Evolutionary conservation across 202 grass and related monocot genomes (phyloP).

Genomic region (Miscanthus sacchariflorus): DNA sequence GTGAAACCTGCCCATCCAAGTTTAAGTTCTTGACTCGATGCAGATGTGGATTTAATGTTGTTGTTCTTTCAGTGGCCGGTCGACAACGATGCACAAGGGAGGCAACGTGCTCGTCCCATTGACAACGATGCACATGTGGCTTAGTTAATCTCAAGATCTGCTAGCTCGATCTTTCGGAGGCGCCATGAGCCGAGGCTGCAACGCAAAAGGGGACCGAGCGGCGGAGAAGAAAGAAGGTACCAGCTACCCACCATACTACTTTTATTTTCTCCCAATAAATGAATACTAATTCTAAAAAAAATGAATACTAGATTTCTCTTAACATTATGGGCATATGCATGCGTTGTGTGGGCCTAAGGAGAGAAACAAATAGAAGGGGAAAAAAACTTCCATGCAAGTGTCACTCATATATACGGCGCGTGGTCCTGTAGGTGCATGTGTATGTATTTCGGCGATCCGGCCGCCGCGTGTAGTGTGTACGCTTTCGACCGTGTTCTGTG

Average conservation of each 20-base stretch:
- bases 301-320: background rate
- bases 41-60: too few species aligned
- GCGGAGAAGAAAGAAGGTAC: background rate
- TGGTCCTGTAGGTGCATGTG: too few species aligned
- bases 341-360: background rate
- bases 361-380: background rate
- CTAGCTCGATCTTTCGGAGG: background rate
- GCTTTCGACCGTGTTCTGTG: too few species aligned
- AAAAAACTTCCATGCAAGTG: background rate
- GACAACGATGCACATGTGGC: too few species aligned
- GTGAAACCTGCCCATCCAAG: too few species aligned
- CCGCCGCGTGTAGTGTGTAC: too few species aligned
- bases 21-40: too few species aligned
- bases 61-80: too few species aligned
- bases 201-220: background rate
- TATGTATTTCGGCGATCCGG: too few species aligned
- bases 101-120: too few species aligned
- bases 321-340: conserved; percentile 12
- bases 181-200: accelerated
- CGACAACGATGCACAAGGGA: too few species aligned
- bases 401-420: background rate
- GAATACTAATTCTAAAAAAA: background rate
- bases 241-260: background rate
- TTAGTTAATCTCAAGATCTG: too few species aligned
- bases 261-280: background rate